These are phyloP conservation scores for Lanzia echinophila DNA, from an alignment of 2,329 filamentous ascomycete genomes.

Conservation along the genomic window DNA sequence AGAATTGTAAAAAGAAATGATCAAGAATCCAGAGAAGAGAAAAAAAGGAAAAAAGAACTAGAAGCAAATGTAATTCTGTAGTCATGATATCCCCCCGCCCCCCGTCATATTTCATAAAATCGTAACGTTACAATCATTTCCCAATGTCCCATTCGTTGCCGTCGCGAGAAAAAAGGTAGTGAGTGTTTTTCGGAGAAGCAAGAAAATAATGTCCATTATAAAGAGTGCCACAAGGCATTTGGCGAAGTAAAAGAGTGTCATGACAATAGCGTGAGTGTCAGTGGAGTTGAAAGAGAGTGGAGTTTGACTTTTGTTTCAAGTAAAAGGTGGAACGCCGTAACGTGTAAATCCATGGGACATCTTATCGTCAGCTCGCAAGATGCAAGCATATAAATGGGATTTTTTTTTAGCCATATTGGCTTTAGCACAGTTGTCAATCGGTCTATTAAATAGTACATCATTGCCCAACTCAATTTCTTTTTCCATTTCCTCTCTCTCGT, in stretches of 20 bases:
- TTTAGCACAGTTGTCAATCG: background rate
- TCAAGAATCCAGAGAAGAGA: background rate
- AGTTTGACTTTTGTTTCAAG: background rate
- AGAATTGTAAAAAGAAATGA: background rate
- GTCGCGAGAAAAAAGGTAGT: background rate
- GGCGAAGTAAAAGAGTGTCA: background rate
- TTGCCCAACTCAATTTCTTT: background rate
- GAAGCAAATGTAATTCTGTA: background rate
- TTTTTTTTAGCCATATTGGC: background rate
- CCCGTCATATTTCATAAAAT: background rate
- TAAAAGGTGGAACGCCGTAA: background rate
- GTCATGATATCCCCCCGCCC: background rate
- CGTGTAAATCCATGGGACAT: slow-evolving; percentile 5
- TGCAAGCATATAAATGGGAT: background rate
- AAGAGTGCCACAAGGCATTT: background rate
- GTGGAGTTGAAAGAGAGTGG: background rate
- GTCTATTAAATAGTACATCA: background rate
- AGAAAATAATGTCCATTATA: slow-evolving; percentile 1
- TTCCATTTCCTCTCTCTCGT: slow-evolving; percentile 19
- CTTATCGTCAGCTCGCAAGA: background rate
- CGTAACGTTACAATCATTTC: slow-evolving; percentile 9
- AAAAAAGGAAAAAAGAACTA: background rate
- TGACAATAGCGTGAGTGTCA: background rate
- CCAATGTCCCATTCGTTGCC: background rate
- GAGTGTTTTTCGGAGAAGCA: background rate